Conservation (phyloP, 129 eudicot species). For the Saposhnikovia divaricata region DNA sequence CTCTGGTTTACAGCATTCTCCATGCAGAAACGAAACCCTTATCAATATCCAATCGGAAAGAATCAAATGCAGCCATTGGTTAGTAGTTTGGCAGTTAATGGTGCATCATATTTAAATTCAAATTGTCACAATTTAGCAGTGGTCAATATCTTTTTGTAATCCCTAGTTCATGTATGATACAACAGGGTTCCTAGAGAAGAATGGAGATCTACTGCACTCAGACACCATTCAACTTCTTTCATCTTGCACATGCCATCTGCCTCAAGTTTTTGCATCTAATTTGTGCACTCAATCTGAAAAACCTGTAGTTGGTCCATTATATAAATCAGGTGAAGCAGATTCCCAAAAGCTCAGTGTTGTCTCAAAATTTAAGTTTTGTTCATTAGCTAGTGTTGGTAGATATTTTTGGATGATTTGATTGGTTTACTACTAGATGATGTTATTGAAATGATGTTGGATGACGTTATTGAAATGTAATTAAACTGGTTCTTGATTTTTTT, state of each 20-base stretch:
- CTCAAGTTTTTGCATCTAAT: conserved; percentile 58
- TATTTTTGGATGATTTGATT: too few species aligned
- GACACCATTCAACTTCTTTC: conserved; percentile 63
- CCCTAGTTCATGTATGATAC: conserved; percentile 59
- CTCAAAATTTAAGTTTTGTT: too few species aligned
- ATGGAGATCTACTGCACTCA: conserved; percentile 56
- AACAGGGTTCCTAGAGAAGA: conserved; percentile 70
- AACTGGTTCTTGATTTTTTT: too few species aligned
- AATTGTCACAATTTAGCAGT: not conserved
- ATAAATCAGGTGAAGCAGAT: too few species aligned
- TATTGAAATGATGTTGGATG: too few species aligned
- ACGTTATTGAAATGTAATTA: too few species aligned
- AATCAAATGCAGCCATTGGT: conserved; percentile 90
- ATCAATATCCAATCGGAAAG: conserved; percentile 83
- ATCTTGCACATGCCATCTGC: conserved; percentile 52
- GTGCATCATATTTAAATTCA: not conserved
- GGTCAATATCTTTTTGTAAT: not conserved
- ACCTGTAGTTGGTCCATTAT: too few species aligned
- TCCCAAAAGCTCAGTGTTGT: too few species aligned
- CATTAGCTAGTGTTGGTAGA: too few species aligned
- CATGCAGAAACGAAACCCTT: conserved; percentile 71
- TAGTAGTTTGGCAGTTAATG: conserved; percentile 27
- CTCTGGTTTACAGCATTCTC: conserved; percentile 89
- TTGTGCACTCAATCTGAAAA: conserved; percentile 21
- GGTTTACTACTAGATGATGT: too few species aligned